Evolutionary conservation across 2,329 filamentous ascomycete genomes (phyloP).

Genomic region (Xylariaceae sp.): DNA sequence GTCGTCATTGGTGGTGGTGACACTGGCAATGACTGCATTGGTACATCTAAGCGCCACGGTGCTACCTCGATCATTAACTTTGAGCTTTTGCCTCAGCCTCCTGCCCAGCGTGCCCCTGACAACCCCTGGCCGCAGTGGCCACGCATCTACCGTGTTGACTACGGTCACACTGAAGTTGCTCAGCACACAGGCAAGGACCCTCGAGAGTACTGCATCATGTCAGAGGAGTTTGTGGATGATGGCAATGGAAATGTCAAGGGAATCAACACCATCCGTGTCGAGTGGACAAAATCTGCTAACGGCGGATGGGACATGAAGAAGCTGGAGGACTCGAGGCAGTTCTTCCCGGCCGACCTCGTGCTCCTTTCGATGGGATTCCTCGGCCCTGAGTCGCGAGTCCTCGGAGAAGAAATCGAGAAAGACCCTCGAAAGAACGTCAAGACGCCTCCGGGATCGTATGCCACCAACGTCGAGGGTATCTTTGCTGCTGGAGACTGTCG

Average conservation of each 20-base stretch:
- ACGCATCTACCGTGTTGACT: constrained; percentile 96
- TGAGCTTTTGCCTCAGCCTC: constrained; percentile 88
- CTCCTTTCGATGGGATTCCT: constrained; percentile 97
- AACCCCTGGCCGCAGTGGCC: constrained; percentile 99
- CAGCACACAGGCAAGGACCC: constrained; percentile 95
- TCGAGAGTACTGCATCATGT: constrained; percentile 97
- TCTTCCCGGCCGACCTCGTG: constrained; percentile 94
- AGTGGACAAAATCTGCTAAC: constrained; percentile 86
- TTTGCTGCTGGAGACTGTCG: constrained; percentile 95
- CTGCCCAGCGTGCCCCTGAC: constrained; percentile 82
- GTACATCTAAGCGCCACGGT: constrained; percentile 90
- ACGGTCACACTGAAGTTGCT: constrained; percentile 92
- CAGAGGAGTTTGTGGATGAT: constrained; percentile 90
- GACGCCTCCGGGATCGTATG: constrained; percentile 82
- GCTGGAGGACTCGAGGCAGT: constrained; percentile 85
- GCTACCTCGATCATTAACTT: constrained; percentile 97
- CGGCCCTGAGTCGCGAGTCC: constrained; percentile 82
- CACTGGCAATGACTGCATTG: constrained; percentile 96
- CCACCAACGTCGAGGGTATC: constrained; percentile 81
- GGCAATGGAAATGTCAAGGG: constrained; percentile 85
- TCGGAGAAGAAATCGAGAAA: constrained; percentile 85
- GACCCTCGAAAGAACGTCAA: constrained; percentile 95
- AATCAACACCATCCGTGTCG: constrained; percentile 91
- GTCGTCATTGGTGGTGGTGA: constrained; percentile 97
- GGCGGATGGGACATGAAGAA: constrained; percentile 99